Base-by-base conservation (phyloP, 306 rosid genomes). In the Trifolium pratense region DNA sequence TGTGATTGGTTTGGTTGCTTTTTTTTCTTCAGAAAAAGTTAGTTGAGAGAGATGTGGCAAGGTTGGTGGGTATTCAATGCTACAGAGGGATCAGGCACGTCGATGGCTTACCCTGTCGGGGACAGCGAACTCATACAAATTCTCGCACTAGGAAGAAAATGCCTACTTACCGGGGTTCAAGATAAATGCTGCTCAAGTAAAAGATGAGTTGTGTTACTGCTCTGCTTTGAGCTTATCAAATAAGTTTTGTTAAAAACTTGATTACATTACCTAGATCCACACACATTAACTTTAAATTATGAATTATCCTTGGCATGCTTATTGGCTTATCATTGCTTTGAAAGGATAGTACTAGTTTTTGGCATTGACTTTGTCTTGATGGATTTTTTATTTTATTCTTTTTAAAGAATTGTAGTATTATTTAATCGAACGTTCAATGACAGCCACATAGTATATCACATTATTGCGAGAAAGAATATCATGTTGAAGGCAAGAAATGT, bases 91-190 rank as follows among this genome's bases (percentile, higher is more conserved):
- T 85, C 34, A 85, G 91, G 73, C 91, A 87, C 7, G 73, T 53
- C 0, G 86, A 80, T 74, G 79, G 82, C 26, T 70, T 85, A 21
- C 91, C 91, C 9, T 87, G 91, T 73, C 80, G 89, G 10, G 91
- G 91, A 42, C 91, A 87, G 82, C 81, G 91, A 60, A 87, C 91
- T 8, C 88, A 85, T 71, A 85, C 91, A 4, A 87, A 87, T 67
- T 84, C 91, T 21, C 85, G 86, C 78, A 87, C 91, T 58, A 55
- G 82, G 83, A 87, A 68, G 84, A 80, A 78, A 15, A 83, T 78
- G 76, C 79, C 71, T 9, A 75, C 75, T 72, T 21, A 14, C 31
- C 36, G 39, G 7, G 82, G 77, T 53, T 20, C 82, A 7, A 80
- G 82, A 76, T 76, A 76, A 66, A 45, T 72, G 40, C 60, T 55